Percentiles rank a stretch among this genome's conserved stretches.
These are phyloP conservation scores for Citeromyces siamensis DNA, from an alignment of 1,139 yeast genomes.

Conservation along the genomic window DNA sequence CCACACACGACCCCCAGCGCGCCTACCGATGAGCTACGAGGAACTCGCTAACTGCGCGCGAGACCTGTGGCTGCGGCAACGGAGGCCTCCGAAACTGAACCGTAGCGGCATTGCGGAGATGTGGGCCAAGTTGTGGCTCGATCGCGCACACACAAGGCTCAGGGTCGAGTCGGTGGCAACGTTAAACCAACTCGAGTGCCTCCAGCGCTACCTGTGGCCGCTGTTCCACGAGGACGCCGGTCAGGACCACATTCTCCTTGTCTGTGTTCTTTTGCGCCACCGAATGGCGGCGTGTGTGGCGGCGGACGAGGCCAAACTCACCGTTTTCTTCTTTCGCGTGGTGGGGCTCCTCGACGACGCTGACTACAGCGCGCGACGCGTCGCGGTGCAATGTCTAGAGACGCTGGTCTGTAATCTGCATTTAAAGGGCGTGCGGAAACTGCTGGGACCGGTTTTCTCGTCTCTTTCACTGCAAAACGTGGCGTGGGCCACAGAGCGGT, in stretches of 20 bases:
- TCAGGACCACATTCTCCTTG: conserved; percentile 25
- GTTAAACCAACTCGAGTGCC: conserved; percentile 3
- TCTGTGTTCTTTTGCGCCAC: conserved; percentile 15
- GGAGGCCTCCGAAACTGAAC: background rate
- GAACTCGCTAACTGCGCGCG: background rate
- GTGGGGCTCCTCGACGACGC: conserved; percentile 6
- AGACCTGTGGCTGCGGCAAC: background rate
- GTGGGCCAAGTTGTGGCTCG: background rate
- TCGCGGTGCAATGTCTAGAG: background rate
- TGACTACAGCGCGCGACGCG: background rate
- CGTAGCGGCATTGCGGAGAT: background rate
- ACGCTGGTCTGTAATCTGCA: background rate
- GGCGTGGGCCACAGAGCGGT: background rate
- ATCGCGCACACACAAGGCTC: background rate
- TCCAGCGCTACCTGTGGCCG: conserved; percentile 24
- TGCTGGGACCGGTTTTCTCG: background rate
- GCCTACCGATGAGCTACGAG: too few relatives aligned
- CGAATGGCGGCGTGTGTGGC: conserved; percentile 9
- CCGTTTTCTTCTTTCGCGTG: conserved; percentile 15
- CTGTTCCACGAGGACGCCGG: conserved; percentile 25
- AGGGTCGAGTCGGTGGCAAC: background rate
- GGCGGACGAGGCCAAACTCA: conserved; percentile 13
- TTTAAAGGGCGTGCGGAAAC: background rate
- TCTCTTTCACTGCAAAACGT: background rate
- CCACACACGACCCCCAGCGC: background rate